Base-by-base conservation (phyloP, 805 yeast genomes). In the Sugiyamaella qingdaonensis region DNA sequence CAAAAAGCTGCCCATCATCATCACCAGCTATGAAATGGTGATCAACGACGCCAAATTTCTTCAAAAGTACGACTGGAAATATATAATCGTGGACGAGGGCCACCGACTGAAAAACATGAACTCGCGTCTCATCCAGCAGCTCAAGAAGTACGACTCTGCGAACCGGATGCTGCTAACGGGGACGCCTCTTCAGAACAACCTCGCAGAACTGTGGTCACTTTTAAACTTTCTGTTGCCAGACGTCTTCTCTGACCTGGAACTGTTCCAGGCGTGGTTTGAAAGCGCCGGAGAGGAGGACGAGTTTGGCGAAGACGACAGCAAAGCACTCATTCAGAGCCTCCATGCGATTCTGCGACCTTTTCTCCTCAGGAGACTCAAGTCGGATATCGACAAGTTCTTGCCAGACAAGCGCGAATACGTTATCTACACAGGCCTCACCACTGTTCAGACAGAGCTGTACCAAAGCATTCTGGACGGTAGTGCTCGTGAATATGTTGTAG, bases 1-100 rank as follows among this genome's bases (percentile, higher is more conserved):
- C 13, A 88, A 52, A 95, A 90, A 0, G 81, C 96, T 0, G 75
- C 98, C 95, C 67, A 94, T 94, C n/a, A 92, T 98, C 65, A 91
- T 94, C 58, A 95, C 98, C 0, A 91, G 98, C 0, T 94, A 94
- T 65, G 99, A 94, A 68, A 76, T 94, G 48, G 97, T 95, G n/a
- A 91, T 94, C 9, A 98, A 94, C 64, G 99, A 94, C 69, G 97
- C 92, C 58, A 90, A 86, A 55, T 87, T 94, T 0, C 94, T 94
- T 70, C 82, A 91, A 61, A 78, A 98, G 67, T 88, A 92, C 65
- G 82, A 79, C 62, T 94, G 99, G 99, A 85, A 85, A 64, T 94
- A 92, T 68, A 88, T 94, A 97, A 90, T 94, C 61, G 49, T 62
- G 8, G 95, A 87, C 64, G 95, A 86, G 69, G 95, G 95, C 13